A percentile compares a stretch with the other conserved stretches of the same genome.
Evolutionary conservation across 1,284 basidiomycete genomes (phyloP).

Genomic region (Trichosporon ovoides): DNA sequence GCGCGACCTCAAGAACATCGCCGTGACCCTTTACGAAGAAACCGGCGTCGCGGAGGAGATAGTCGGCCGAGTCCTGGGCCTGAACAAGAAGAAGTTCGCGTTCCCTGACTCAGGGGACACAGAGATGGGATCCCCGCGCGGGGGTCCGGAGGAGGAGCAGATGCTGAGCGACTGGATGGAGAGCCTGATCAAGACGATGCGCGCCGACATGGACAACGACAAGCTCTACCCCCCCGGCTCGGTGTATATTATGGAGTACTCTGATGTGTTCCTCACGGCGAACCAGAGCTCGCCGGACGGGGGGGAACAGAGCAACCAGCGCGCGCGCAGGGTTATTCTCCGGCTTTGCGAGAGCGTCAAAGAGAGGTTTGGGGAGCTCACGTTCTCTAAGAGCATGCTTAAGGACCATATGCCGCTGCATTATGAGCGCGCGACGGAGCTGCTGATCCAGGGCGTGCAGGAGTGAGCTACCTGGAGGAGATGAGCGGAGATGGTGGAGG

Average conservation of each 20-base stretch:
- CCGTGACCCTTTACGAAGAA: constrained; percentile 49
- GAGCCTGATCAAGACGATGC: constrained; percentile 48
- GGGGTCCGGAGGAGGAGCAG: too few relatives aligned
- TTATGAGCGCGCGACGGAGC: constrained; percentile 42
- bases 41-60: constrained; percentile 51
- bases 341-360: constrained; percentile 51
- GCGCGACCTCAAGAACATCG: constrained; percentile 52
- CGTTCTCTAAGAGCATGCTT: constrained; percentile 45
- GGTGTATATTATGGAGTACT: constrained; percentile 47
- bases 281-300: constrained; percentile 14
- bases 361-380: constrained; percentile 52
- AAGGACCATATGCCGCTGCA: constrained; percentile 46
- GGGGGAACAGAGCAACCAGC: constrained; percentile 20
- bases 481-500: too few relatives aligned
- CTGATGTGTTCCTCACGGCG: constrained; percentile 44
- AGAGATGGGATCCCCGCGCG: too few relatives aligned
- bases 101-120: constrained; percentile 21
- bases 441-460: constrained; percentile 35
- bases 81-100: constrained; percentile 31
- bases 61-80: constrained; percentile 48
- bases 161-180: constrained; percentile 47
- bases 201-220: constrained; percentile 50
- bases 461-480: not conserved
- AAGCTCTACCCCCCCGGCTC: constrained; percentile 49
- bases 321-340: constrained; percentile 50